Base-by-base conservation (phyloP, 1,139 yeast species). In the Candida tetrigidarum region DNA sequence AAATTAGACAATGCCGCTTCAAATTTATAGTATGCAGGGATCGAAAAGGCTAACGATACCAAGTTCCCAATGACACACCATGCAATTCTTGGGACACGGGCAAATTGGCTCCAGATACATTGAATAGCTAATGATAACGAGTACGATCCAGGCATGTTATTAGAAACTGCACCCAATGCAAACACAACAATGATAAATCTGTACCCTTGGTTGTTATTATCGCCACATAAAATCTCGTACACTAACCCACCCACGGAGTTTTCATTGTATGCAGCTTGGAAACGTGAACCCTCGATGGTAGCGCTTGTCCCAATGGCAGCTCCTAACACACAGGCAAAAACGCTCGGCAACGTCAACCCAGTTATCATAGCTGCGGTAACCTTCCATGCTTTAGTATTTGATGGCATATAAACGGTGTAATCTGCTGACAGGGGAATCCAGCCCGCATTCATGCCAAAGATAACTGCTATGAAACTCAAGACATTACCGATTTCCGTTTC, bases 401-500 rank as follows among this genome's bases (percentile, higher is more conserved):
- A 50, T 12, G 66, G 64, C 59, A 61, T 59, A 49, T 65, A 64
- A 11, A 63, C 67, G 14, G 64, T 58, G 43, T 62, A 65, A 48
- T 66, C 71, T 4, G 69, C 67, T 5, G 68, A 63, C 7, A 58
- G 56, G 15, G 68, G 63, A 11, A 60, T 41, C 69, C 69, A 66
- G 14, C 71, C 69, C 5, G 67, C 63, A 16, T 56, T 58, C 41
- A 64, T 63, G 3, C 69, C 69, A 45, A 64, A 64, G 20, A 64
- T 51, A n/a, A 59, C 48, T 3, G 63, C 55, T 26, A 61, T 58
- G 45, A 51, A 66, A 16, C 62, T 53, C 30, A 66, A 52, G 3
- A 63, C 67, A 37, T 59, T 62, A 10, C 69, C 70, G 2, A 66
- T 66, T 49, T 74, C 80, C n/a, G 60, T 53, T 5, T 60, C 57